Conservation (phyloP, 805 yeast species). For the Myxozyma kluyveri region DNA sequence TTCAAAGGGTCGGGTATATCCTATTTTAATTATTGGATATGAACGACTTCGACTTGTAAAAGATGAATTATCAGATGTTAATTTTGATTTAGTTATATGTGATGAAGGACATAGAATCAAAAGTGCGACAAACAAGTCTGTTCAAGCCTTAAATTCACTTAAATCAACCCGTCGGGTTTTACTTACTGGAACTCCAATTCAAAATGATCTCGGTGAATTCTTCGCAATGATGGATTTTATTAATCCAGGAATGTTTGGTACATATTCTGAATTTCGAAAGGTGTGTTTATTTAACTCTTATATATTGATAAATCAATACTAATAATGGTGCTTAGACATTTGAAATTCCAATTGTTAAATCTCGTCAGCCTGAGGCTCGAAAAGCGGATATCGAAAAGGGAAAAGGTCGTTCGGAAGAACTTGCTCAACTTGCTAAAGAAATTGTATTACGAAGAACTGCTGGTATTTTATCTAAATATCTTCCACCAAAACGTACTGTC, state of each 20-base stretch:
- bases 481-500: slow-evolving; percentile 60
- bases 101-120: slow-evolving; percentile 96
- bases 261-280: slow-evolving; percentile 44
- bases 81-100: slow-evolving; percentile 72
- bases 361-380: slow-evolving; percentile 65
- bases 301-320: not conserved
- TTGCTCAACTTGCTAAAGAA: slow-evolving; percentile 59
- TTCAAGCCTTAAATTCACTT: slow-evolving; percentile 58
- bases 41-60: slow-evolving; percentile 66
- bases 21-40: slow-evolving; percentile 82
- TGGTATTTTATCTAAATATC: slow-evolving; percentile 50
- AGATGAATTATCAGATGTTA: slow-evolving; percentile 37
- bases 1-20: slow-evolving; percentile 67
- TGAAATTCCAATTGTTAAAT: slow-evolving; percentile 66
- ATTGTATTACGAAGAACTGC: slow-evolving; percentile 75
- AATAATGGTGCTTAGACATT: slow-evolving; percentile 40
- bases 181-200: slow-evolving; percentile 89
- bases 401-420: slow-evolving; percentile 56
- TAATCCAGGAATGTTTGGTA: slow-evolving; percentile 79
- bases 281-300: slow-evolving; percentile 1
- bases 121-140: slow-evolving; percentile 65
- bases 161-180: slow-evolving; percentile 58
- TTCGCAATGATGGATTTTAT: slow-evolving; percentile 75
- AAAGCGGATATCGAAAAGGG: slow-evolving; percentile 54
- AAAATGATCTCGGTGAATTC: slow-evolving; percentile 84